These are phyloP conservation scores for Polygonum aviculare DNA, from an alignment of 148 eudicot species.

Conservation along the genomic window DNA sequence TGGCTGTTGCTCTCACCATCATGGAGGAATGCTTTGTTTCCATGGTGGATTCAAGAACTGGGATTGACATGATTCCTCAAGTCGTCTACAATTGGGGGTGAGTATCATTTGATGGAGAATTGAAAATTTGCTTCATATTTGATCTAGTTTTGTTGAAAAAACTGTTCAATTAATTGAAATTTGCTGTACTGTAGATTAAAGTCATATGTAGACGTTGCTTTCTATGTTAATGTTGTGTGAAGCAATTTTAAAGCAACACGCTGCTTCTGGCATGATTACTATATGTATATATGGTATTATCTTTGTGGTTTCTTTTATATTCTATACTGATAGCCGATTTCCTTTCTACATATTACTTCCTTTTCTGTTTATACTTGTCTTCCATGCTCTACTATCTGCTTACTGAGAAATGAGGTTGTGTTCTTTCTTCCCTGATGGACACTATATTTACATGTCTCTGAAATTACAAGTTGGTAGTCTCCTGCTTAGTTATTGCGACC, in stretches of 20 bases:
- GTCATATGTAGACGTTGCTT: not conserved
- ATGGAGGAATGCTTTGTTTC: conserved; percentile 98
- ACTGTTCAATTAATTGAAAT: not conserved
- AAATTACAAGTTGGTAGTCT: not conserved
- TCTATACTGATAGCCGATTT: not conserved
- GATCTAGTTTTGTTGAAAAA: not conserved
- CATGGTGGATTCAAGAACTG: conserved; percentile 93
- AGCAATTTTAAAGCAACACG: not conserved
- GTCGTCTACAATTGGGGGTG: conserved; percentile 92
- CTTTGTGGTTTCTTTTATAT: not conserved
- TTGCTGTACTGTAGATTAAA: not conserved
- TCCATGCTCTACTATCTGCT: not conserved
- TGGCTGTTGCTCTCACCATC: conserved; percentile 89
- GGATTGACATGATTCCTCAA: conserved; percentile 95
- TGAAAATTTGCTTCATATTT: not conserved
- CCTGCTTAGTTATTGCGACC: not conserved
- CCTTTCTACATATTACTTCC: not conserved
- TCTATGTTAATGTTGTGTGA: not conserved
- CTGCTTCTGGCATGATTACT: not conserved
- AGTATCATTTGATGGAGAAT: conserved; percentile 16
- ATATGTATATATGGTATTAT: not conserved
- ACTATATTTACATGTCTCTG: not conserved
- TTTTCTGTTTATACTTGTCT: not conserved
- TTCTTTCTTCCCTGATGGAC: not conserved
- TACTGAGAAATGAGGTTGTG: not conserved